Percentiles rank a stretch among this genome's conserved stretches.
Evolutionary conservation across 1,139 yeast genomes (phyloP).

Genomic region (Saccharomycopsis crataegensis): DNA sequence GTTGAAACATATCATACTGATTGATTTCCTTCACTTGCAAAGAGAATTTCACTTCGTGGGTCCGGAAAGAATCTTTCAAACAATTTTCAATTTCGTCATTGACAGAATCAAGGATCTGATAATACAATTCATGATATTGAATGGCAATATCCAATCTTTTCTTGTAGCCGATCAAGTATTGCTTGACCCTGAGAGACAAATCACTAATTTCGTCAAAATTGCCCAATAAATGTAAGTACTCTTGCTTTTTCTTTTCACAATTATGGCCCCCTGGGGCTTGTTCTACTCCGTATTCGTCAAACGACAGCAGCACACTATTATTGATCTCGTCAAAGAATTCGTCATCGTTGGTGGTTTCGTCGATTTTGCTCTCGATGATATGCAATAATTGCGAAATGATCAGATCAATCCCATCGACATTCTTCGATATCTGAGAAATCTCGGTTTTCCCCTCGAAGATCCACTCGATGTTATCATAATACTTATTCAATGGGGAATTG

Average conservation of each 20-base stretch:
- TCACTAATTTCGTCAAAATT: constrained; percentile 36
- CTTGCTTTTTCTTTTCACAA: constrained; percentile 13
- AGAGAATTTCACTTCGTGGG: constrained; percentile 28
- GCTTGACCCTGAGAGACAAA: constrained; percentile 33
- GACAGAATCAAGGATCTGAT: constrained; percentile 33
- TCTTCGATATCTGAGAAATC: constrained; percentile 28
- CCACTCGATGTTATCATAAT: constrained; percentile 29
- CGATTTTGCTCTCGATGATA: constrained; percentile 21
- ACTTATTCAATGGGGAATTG: constrained; percentile 18
- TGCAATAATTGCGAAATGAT: constrained; percentile 30
- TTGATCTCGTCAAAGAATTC: constrained; percentile 2
- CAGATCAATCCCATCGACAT: constrained; percentile 32
- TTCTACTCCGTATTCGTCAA: neutral
- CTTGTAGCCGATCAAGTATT: constrained; percentile 28
- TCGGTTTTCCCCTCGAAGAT: constrained; percentile 31
- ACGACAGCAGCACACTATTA: neutral
- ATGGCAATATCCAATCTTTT: constrained; percentile 36
- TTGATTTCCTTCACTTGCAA: neutral
- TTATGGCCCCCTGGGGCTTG: constrained; percentile 5
- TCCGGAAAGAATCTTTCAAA: constrained; percentile 25
- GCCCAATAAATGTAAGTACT: constrained; percentile 21
- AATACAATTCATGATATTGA: constrained; percentile 36
- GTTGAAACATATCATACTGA: neutral
- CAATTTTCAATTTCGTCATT: constrained; percentile 34
- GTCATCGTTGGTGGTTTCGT: constrained; percentile 8